Evolutionary conservation across 148 eudicot species (phyloP).

Genomic region (Cornus florida): DNA sequence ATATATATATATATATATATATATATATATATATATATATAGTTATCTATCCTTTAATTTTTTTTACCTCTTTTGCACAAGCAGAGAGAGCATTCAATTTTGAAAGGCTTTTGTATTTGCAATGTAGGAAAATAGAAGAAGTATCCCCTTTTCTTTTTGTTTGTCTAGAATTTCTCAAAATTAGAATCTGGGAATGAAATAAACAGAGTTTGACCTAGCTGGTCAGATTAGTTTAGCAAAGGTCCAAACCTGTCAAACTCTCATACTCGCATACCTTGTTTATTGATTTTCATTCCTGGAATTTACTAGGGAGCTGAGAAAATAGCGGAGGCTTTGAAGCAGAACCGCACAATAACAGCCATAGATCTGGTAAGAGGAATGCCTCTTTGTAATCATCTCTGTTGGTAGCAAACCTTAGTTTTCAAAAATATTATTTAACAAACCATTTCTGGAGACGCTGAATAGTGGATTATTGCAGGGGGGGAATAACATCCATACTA

Average conservation of each 20-base stretch:
- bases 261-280: not conserved
- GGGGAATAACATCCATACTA: constrained; percentile 89
- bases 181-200: not conserved
- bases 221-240: constrained; percentile 3
- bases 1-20: too few relatives aligned
- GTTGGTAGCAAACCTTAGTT: not conserved
- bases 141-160: not conserved
- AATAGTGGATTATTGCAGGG: constrained; percentile 52
- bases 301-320: constrained; percentile 75
- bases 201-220: not conserved
- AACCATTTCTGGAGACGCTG: not conserved
- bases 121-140: not conserved
- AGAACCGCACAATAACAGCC: constrained; percentile 72
- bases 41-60: not conserved
- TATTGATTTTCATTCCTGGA: constrained; percentile 2
- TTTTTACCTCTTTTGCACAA: not conserved
- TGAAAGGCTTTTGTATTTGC: not conserved
- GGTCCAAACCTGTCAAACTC: not conserved
- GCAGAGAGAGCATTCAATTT: constrained; percentile 6
- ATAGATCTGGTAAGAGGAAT: constrained; percentile 73
- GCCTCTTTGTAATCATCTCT: constrained; percentile 5
- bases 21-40: too few relatives aligned
- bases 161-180: not conserved
- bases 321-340: constrained; percentile 86
- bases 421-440: constrained; percentile 1